phyloP scores from a whole-genome alignment of 2,329 filamentous ascomycete genomes.

The Aspergillus sp. region DNA sequence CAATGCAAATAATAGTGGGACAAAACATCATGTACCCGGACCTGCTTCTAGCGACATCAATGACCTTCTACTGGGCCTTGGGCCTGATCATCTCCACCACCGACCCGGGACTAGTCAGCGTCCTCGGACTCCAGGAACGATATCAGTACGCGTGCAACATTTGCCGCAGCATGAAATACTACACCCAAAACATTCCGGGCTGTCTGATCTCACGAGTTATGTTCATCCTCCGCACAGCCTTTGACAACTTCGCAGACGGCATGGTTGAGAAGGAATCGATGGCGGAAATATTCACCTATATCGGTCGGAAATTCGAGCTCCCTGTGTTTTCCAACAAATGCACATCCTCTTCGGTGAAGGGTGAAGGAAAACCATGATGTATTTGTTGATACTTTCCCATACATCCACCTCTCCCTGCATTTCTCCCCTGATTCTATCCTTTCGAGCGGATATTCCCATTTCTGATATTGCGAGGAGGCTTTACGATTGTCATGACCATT shows the following conservation, averaged over 20 bases:
- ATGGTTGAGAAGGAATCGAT: slow-evolving; percentile 30
- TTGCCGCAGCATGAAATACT: slow-evolving; percentile 34
- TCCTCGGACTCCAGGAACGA: slow-evolving; percentile 26
- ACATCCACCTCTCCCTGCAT: background rate
- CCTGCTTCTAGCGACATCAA: slow-evolving; percentile 25
- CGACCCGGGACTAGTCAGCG: slow-evolving; percentile 24
- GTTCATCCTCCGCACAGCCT: slow-evolving; percentile 31
- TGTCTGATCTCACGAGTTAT: slow-evolving; percentile 31
- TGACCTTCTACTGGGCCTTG: slow-evolving; percentile 30
- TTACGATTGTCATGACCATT: too few species aligned
- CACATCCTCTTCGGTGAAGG: slow-evolving; percentile 19
- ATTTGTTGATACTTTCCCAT: background rate
- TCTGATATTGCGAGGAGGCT: too few species aligned
- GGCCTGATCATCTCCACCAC: slow-evolving; percentile 26
- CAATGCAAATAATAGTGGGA: slow-evolving; percentile 20
- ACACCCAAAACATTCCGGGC: slow-evolving; percentile 27
- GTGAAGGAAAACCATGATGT: background rate
- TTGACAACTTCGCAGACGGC: slow-evolving; percentile 28
- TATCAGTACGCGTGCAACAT: slow-evolving; percentile 33
- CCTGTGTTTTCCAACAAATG: slow-evolving; percentile 26
- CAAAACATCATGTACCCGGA: slow-evolving; percentile 27
- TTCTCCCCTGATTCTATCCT: background rate
- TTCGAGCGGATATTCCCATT: background rate
- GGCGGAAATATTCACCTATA: slow-evolving; percentile 26
- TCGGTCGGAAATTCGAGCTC: slow-evolving; percentile 25